A percentile compares a stretch with the other conserved stretches of the same genome.
Conservation (phyloP, 176 grass and related monocot species). For the Hordeum vulgare region MorexV3_pseudomolecules_assembly NC_058520.1:119276706-119277205, state of each 20-base stretch:
- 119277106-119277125: conserved; percentile 74
- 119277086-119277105: conserved; percentile 67
- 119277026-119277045: conserved; percentile 55
- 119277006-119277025: conserved; percentile 52
- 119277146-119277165: conserved; percentile 52
- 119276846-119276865: conserved; percentile 65
- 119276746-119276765: conserved; percentile 45
- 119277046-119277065: conserved; percentile 76
- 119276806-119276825: conserved; percentile 46
- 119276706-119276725: too few relatives aligned
- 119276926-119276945: conserved; percentile 45
- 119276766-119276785: conserved; percentile 63
- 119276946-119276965: conserved; percentile 29
- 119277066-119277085: conserved; percentile 56
- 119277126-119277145: conserved; percentile 56
- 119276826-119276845: conserved; percentile 59
- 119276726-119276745: conserved; percentile 28
- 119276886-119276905: conserved; percentile 68
- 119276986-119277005: conserved; percentile 41
- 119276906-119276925: conserved; percentile 56
- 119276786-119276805: conserved; percentile 63
- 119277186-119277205: conserved; percentile 62
- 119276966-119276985: conserved; percentile 62
- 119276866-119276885: conserved; percentile 73
- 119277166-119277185: conserved; percentile 70